Base-by-base conservation (phyloP, 177 flowering plant genomes). In the Vitis hybrid region DNA sequence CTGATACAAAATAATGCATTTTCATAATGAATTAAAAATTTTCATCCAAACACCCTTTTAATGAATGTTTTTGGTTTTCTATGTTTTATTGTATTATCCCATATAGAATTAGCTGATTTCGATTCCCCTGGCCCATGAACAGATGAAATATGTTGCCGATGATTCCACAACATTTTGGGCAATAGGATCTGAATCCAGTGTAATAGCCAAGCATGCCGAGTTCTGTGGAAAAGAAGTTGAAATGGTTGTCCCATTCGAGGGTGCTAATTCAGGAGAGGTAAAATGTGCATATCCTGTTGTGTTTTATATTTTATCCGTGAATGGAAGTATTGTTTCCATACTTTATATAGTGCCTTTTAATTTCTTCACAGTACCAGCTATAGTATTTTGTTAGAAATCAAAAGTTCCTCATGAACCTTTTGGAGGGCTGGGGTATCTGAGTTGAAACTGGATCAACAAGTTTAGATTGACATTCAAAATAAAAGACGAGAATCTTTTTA, bases 151-250 rank as follows among this genome's bases (percentile, higher is more conserved):
- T 79, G 88, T 75, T 57, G 79, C 79, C 46, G 96, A 92, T 78
- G 99, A 90, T 75, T 92, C 97, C 40, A 91, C 93, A 18, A 83
- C 75, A 64, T 92, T 88, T 74, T 94, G 99, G 99, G 99, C 96
- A 40, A 72, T 90, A 32, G 99, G 99, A 81, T 79, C 88, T 59
- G 85, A 82, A 13, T 85, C 90, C 50, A 65, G 84, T 60, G 84
- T 78, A 51, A 73, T 91, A 63, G 97, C 88, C 54, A 85, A 82
- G 77, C 86, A 78, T 67, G 86, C 82, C 13, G 89, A 84, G 68
- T 65, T 56, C 66, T 88, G 89, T 68, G 98, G 98, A 52, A 77
- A 82, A 77, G 99, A 90, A 80, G 88, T 92, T 74, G 94, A 88
- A 72, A 83, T 94, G 91, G 81, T 79, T 68, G 76, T 94, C 78